A percentile compares a stretch with the other conserved stretches of the same genome.
These are phyloP conservation scores for Scedosporium boydii DNA, from an alignment of 2,329 filamentous ascomycete genomes.

Conservation along the genomic window DNA sequence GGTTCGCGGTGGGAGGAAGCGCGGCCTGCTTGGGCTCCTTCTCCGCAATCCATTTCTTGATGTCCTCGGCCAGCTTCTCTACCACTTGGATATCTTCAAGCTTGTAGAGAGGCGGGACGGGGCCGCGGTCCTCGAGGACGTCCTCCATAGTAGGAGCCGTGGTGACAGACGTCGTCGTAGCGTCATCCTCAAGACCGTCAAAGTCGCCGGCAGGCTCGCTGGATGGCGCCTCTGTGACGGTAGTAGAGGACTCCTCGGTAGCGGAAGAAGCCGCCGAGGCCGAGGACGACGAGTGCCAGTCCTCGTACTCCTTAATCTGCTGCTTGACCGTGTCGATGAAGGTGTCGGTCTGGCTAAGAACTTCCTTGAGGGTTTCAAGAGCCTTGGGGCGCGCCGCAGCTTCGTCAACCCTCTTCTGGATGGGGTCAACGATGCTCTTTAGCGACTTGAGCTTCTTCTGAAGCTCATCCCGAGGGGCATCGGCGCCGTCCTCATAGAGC, in stretches of 20 bases:
- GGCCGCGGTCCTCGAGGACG: slow-evolving; percentile 33
- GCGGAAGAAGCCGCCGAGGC: slow-evolving; percentile 40
- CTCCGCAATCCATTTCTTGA: slow-evolving; percentile 65
- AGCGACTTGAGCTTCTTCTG: slow-evolving; percentile 68
- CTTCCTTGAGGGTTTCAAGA: slow-evolving; percentile 56
- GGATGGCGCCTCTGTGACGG: slow-evolving; percentile 29
- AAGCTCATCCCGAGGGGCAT: slow-evolving; percentile 66
- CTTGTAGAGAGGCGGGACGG: slow-evolving; percentile 59
- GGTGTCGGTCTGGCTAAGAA: slow-evolving; percentile 61
- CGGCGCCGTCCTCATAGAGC: slow-evolving; percentile 77
- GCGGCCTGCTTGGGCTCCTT: slow-evolving; percentile 62
- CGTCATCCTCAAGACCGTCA: slow-evolving; percentile 71
- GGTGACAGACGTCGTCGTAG: slow-evolving; percentile 21
- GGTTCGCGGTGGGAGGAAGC: slow-evolving; percentile 61
- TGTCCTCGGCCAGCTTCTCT: slow-evolving; percentile 50
- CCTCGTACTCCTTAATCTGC: slow-evolving; percentile 60
- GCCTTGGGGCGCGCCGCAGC: slow-evolving; percentile 59
- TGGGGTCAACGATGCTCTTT: slow-evolving; percentile 66
- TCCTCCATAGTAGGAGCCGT: slow-evolving; percentile 36
- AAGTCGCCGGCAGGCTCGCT: slow-evolving; percentile 47
- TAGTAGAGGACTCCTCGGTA: slow-evolving; percentile 27
- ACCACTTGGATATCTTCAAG: slow-evolving; percentile 61
- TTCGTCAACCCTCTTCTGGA: slow-evolving; percentile 68
- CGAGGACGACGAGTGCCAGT: slow-evolving; percentile 43
- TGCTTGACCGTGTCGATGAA: slow-evolving; percentile 61